Conservation (phyloP, 1,284 basidiomycete genomes). For the Amylostereum areolatum region DNA sequence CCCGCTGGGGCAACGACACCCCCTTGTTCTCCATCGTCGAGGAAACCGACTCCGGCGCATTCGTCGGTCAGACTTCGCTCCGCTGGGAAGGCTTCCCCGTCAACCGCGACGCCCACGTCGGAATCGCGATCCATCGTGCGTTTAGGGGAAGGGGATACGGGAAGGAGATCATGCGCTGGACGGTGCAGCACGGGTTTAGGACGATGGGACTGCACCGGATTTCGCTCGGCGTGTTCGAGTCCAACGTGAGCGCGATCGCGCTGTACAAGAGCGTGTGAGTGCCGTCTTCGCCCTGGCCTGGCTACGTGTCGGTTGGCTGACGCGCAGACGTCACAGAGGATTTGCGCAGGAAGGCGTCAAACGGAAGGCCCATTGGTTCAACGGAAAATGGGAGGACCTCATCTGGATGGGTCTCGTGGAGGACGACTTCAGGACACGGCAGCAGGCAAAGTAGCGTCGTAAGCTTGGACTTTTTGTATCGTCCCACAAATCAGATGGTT, state of each 20-base stretch:
- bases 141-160: slow-evolving; percentile 28
- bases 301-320: not conserved
- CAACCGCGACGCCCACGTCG: slow-evolving; percentile 23
- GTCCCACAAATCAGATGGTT: too few species aligned
- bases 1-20: not conserved
- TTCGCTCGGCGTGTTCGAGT: slow-evolving; percentile 21
- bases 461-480: too few species aligned
- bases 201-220: slow-evolving; percentile 24
- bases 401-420: slow-evolving; percentile 21
- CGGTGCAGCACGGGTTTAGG: slow-evolving; percentile 27
- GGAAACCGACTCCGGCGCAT: not conserved
- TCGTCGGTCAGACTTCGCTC: not conserved
- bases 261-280: slow-evolving; percentile 26
- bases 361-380: slow-evolving; percentile 20
- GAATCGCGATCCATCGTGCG: slow-evolving; percentile 19
- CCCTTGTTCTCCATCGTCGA: not conserved
- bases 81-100: not conserved
- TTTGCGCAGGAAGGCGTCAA: slow-evolving; percentile 24
- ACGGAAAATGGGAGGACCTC: slow-evolving; percentile 22
- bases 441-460: too few species aligned
- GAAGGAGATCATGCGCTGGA: slow-evolving; percentile 23
- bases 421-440: slow-evolving; percentile 13
- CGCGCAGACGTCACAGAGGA: slow-evolving; percentile 14
- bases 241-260: slow-evolving; percentile 21
- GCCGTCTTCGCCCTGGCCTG: not conserved